These are phyloP conservation scores for Alternaria sp. DNA, from an alignment of 2,329 filamentous ascomycete genomes.

Conservation along the genomic window DNA sequence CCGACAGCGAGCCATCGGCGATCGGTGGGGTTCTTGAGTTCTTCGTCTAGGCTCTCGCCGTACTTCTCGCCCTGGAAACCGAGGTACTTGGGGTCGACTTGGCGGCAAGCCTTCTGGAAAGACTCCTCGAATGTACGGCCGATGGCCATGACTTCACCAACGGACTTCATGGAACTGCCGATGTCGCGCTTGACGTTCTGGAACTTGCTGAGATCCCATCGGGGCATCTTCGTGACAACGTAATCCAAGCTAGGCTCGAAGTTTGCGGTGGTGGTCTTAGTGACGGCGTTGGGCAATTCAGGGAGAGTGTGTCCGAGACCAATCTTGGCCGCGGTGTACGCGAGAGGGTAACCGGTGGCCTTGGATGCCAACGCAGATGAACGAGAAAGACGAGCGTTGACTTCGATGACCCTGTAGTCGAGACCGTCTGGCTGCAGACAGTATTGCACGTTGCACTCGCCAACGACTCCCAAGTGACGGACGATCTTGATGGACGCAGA, in stretches of 20 bases:
- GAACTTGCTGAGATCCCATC: conserved; percentile 99
- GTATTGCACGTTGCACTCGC: conserved; percentile 99
- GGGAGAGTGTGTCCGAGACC: conserved; percentile 94
- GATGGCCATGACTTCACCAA: conserved; percentile 99
- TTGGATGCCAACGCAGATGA: conserved; percentile 97
- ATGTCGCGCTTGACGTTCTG: conserved; percentile 98
- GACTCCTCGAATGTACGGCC: conserved; percentile 98
- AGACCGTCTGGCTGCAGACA: conserved; percentile 94
- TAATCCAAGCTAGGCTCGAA: conserved; percentile 98
- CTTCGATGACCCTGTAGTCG: conserved; percentile 98
- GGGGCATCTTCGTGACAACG: conserved; percentile 97
- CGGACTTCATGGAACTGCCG: conserved; percentile 97
- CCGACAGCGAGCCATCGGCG: conserved; percentile 97
- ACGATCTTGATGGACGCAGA: conserved; percentile 98
- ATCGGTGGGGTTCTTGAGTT: conserved; percentile 91
- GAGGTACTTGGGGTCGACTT: conserved; percentile 89
- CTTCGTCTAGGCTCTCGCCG: conserved; percentile 81
- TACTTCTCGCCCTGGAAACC: conserved; percentile 97
- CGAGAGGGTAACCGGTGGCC: conserved; percentile 95
- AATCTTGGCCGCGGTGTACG: conserved; percentile 98
- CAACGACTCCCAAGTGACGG: conserved; percentile 93
- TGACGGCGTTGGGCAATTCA: conserved; percentile 96
- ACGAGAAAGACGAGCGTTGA: conserved; percentile 96
- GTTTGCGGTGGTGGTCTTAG: conserved; percentile 97
- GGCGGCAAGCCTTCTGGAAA: conserved; percentile 97